phyloP scores from a whole-genome alignment of 1,284 basidiomycete species.

The Anthracocystis walkeri region DNA sequence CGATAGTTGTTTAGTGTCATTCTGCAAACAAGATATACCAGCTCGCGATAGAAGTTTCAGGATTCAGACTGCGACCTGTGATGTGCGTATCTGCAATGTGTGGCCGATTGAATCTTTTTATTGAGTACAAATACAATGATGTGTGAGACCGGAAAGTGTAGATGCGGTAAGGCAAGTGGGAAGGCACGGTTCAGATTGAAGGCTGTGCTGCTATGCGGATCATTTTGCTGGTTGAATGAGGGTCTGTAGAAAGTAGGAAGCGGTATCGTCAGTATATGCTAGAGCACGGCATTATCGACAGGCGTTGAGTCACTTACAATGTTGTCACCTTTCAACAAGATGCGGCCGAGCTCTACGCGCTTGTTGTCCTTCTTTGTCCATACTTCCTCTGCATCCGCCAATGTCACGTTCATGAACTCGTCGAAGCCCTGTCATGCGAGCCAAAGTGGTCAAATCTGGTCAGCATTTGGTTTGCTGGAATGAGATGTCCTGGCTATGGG shows the following conservation, averaged over 20 bases:
- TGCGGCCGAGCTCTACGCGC: conserved; percentile 61
- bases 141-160: not conserved
- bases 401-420: conserved; percentile 99
- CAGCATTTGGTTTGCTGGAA: not conserved
- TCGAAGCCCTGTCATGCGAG: conserved; percentile 83
- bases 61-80: not conserved
- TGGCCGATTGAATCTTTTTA: not conserved
- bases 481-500: not conserved
- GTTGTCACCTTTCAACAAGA: conserved; percentile 65
- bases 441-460: not conserved
- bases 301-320: conserved; percentile 48
- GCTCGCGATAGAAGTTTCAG: not conserved
- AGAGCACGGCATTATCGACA: not conserved
- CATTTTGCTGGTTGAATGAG: conserved; percentile 62
- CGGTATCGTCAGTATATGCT: not conserved
- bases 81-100: not conserved
- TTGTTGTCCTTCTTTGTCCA: conserved; percentile 71
- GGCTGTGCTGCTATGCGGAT: not conserved
- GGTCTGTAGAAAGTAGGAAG: conserved; percentile 36
- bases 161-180: not conserved
- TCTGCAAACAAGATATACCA: conserved; percentile 29
- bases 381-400: conserved; percentile 95
- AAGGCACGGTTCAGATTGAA: not conserved
- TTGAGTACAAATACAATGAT: conserved; percentile 35
- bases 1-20: conserved; percentile 9